phyloP scores from a whole-genome alignment of 345 rosid species.

The Hypericum androsaemum region DNA sequence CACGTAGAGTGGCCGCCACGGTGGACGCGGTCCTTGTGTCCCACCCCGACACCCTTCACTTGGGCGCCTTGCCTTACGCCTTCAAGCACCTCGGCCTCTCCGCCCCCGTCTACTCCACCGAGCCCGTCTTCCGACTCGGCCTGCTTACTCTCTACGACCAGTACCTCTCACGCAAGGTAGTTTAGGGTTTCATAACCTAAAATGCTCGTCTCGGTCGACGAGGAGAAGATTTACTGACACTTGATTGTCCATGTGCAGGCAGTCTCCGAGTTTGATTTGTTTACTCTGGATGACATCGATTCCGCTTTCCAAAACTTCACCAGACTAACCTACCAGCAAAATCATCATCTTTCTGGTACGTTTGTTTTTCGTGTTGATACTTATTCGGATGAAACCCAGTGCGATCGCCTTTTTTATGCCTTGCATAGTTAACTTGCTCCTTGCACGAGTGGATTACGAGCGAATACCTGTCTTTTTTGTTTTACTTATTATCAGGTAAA shows the following conservation, averaged over 20 bases:
- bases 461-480: neutral
- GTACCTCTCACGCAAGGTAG: slow-evolving; percentile 75
- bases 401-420: neutral
- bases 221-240: neutral
- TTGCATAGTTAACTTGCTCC: neutral
- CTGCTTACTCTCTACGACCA: slow-evolving; percentile 95
- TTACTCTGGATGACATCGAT: slow-evolving; percentile 87
- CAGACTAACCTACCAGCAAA: slow-evolving; percentile 84
- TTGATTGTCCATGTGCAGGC: slow-evolving; percentile 41
- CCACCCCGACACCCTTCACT: slow-evolving; percentile 78
- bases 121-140: slow-evolving; percentile 74
- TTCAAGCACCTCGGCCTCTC: slow-evolving; percentile 78
- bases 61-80: slow-evolving; percentile 94
- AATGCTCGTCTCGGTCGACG: too few relatives aligned
- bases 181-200: too few relatives aligned
- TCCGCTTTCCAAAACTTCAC: slow-evolving; percentile 77
- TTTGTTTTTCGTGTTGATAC: neutral
- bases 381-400: neutral
- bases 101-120: slow-evolving; percentile 78
- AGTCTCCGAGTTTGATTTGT: slow-evolving; percentile 87
- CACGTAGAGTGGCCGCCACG: slow-evolving; percentile 54
- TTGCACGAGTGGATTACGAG: neutral
- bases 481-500: slow-evolving; percentile 40
- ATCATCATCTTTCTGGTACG: slow-evolving; percentile 74
- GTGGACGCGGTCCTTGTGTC: slow-evolving; percentile 85